Conservation (phyloP, 2,329 filamentous ascomycete species). For the Madurella fahalii region DNA sequence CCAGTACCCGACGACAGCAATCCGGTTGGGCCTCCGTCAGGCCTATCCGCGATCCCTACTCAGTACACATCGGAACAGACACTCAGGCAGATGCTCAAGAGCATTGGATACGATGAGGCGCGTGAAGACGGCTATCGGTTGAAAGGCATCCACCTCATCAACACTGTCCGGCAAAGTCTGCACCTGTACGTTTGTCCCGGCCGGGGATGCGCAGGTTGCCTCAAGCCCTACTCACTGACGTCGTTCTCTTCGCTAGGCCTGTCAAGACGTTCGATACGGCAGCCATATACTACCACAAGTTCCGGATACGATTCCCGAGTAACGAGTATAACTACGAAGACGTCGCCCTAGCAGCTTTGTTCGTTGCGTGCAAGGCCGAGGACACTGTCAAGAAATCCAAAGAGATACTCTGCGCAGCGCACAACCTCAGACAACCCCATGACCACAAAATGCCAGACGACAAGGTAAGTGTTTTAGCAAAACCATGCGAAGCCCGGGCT, state of each 20-base stretch:
- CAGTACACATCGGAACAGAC: slow-evolving; percentile 81
- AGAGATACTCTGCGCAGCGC: slow-evolving; percentile 86
- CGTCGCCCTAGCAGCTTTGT: slow-evolving; percentile 80
- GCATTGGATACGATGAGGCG: slow-evolving; percentile 67
- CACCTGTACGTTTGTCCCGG: slow-evolving; percentile 59
- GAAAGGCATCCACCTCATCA: slow-evolving; percentile 84
- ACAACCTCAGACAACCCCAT: slow-evolving; percentile 71
- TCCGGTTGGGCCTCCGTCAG: slow-evolving; percentile 31
- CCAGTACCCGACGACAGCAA: slow-evolving; percentile 7
- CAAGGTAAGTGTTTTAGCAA: slow-evolving; percentile 50
- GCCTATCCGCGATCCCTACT: slow-evolving; percentile 46
- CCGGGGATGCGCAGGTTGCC: slow-evolving; percentile 5
- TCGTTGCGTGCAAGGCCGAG: slow-evolving; percentile 95
- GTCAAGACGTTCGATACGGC: slow-evolving; percentile 90
- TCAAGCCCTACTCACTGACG: background rate
- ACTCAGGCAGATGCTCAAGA: slow-evolving; percentile 67
- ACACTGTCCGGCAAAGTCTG: slow-evolving; percentile 73
- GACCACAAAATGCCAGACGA: slow-evolving; percentile 76
- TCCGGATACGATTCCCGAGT: slow-evolving; percentile 80
- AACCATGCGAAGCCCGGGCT: background rate
- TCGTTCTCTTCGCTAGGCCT: slow-evolving; percentile 51
- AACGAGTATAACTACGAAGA: slow-evolving; percentile 83
- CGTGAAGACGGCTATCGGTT: slow-evolving; percentile 77
- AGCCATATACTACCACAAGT: slow-evolving; percentile 89
- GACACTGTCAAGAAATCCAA: slow-evolving; percentile 96